phyloP scores from a whole-genome alignment of 345 rosid species.

The Gossypium sturtianum region DNA sequence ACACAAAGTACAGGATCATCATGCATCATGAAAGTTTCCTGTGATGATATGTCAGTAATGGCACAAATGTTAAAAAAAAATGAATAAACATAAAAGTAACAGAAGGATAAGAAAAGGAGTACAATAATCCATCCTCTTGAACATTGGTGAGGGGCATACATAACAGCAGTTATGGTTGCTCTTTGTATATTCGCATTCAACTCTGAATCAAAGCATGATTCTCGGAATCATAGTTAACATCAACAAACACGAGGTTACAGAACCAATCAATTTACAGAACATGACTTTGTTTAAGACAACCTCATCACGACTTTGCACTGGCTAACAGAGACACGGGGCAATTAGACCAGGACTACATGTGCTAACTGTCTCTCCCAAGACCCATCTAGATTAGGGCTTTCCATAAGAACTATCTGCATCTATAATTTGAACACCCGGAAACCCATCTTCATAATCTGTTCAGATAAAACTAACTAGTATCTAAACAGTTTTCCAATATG shows the following conservation, averaged over 20 bases:
- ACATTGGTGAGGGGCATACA: not conserved
- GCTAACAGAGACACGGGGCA: not conserved
- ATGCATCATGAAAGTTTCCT: constrained; percentile 99
- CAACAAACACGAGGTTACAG: not conserved
- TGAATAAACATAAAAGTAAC: not conserved
- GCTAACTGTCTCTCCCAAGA: not conserved
- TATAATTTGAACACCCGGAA: too few species aligned
- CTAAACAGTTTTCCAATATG: too few species aligned
- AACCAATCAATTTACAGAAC: not conserved
- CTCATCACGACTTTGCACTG: not conserved
- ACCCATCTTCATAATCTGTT: too few species aligned
- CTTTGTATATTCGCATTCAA: not conserved
- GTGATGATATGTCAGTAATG: constrained; percentile 27
- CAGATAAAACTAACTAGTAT: too few species aligned
- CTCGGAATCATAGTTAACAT: not conserved
- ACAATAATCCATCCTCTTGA: not conserved
- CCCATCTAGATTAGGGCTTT: too few species aligned
- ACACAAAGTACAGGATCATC: constrained; percentile 93
- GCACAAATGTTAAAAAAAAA: constrained; percentile 9
- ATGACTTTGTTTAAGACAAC: not conserved
- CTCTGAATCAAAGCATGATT: not conserved
- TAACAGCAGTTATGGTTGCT: not conserved
- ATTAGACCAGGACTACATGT: not conserved
- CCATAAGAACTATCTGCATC: too few species aligned
- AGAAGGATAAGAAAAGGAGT: constrained; percentile 8